Evolutionary conservation across 163 green algal genomes (phyloP), one percentile per base, ranked within the genome.

Genomic region (Chloromonas sp.): DNA sequence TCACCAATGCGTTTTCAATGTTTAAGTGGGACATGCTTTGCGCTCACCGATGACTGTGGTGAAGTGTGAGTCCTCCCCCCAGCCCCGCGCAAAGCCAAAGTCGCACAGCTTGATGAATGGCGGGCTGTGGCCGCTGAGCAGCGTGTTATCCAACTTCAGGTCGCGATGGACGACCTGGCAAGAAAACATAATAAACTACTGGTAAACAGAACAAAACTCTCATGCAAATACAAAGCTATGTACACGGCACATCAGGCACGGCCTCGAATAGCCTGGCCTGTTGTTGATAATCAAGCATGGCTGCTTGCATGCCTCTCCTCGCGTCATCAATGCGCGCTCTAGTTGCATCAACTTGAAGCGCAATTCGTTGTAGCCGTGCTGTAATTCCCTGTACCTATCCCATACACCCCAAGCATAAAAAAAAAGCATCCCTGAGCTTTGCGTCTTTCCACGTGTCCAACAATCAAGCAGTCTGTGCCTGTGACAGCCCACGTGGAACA

Each of bases 121-220:
- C 36, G 92, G 91, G 58, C 89, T 85, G 78, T 90, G 82, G 58
- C 86, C 86, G 60, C 92, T 92, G 14, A 98, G 90, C 83, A 98
- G 91, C 36, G 94, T 96, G 92, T 98, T 98, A 87, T 98, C 94
- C 60, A 98, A 92, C 89, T 98, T 98, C 13, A 98, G 88, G 87
- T 98, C 96, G n/a, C 95, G 92, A 89, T 95, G 92, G 2, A 92
- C 94, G 58, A 97, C 93, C 13, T 92, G 88, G 36, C 36, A 36
- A 36, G 36, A 36, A 36, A 66, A 71, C 5, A 61, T 57, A 60
- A 85, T 70, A 5, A 5, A 80, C 14, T 2, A 15, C 36, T 36
- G 36, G 36, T 36, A 36, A 76, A 76, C 70, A n/a, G 70, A 8
- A 76, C 70, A 76, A 76, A 76, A n/a, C 8, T 76, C 70, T n/a